Conservation (phyloP, 1,139 yeast species). For the Scheffersomyces illinoinensis region DNA sequence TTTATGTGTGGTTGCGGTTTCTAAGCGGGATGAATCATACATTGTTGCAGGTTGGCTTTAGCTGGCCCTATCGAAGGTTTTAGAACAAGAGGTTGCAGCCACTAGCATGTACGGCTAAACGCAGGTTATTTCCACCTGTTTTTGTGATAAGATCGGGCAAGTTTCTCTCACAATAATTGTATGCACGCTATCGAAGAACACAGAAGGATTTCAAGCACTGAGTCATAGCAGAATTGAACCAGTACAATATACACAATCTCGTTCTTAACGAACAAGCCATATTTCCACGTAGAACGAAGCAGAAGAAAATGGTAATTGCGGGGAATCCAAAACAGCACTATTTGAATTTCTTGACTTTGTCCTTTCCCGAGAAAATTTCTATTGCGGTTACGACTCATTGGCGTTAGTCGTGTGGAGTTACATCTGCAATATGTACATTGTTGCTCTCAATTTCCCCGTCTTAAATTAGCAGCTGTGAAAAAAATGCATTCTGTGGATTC, state of each 20-base stretch:
- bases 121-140: background rate
- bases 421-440: constrained; percentile 7
- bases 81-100: background rate
- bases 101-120: background rate
- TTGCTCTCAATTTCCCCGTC: constrained; percentile 23
- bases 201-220: background rate
- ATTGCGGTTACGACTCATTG: background rate
- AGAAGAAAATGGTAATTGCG: background rate
- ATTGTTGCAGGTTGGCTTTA: background rate
- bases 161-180: background rate
- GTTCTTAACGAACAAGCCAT: too few species aligned
- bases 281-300: background rate
- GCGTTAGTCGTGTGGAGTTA: constrained; percentile 4
- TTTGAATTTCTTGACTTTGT: background rate
- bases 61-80: too few species aligned
- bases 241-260: background rate
- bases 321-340: background rate
- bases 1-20: too few species aligned
- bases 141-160: background rate
- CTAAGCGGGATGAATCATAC: background rate
- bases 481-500: too few species aligned
- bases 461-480: constrained; percentile 7
- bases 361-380: background rate
- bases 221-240: background rate
- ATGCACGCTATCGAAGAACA: background rate